Evolutionary conservation across 257 asterid genomes (phyloP).

Genomic region (Nicotiana obtusifolia): DNA sequence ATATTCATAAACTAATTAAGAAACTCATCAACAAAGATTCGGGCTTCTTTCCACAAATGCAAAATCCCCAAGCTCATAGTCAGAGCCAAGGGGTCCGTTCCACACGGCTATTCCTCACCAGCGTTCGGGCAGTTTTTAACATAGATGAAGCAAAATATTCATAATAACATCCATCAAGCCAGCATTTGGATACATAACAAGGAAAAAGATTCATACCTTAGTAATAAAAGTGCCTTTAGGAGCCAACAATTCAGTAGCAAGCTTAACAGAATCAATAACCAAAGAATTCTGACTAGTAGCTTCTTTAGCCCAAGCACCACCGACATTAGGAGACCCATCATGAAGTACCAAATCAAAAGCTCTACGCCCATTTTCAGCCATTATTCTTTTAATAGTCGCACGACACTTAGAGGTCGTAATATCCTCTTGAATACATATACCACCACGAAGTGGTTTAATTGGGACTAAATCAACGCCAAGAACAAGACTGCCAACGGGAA

Average conservation of each 20-base stretch:
- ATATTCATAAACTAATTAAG: too few species aligned
- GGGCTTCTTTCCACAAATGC: too few species aligned
- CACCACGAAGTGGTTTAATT: slow-evolving; percentile 78
- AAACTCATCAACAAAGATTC: too few species aligned
- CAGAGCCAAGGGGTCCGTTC: too few species aligned
- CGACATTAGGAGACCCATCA: slow-evolving; percentile 90
- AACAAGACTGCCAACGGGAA: slow-evolving; percentile 78
- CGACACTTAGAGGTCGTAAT: slow-evolving; percentile 66
- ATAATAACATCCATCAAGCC: not conserved
- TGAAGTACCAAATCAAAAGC: slow-evolving; percentile 84
- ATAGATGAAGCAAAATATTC: slow-evolving; percentile 35
- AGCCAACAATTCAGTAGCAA: slow-evolving; percentile 70
- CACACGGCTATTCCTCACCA: too few species aligned
- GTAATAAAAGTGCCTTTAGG: slow-evolving; percentile 86
- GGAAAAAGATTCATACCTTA: slow-evolving; percentile 40
- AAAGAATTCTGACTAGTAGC: slow-evolving; percentile 84
- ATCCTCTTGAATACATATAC: slow-evolving; percentile 69
- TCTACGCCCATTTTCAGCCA: slow-evolving; percentile 66
- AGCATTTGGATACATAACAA: not conserved
- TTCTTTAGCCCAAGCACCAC: slow-evolving; percentile 96
- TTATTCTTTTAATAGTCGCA: slow-evolving; percentile 48
- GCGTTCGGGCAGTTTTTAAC: too few species aligned
- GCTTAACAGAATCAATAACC: slow-evolving; percentile 88
- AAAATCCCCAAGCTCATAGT: too few species aligned
- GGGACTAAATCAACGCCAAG: slow-evolving; percentile 86